Evolutionary conservation across 345 rosid genomes (phyloP).

Genomic region (Capsella bursapastoris): DNA sequence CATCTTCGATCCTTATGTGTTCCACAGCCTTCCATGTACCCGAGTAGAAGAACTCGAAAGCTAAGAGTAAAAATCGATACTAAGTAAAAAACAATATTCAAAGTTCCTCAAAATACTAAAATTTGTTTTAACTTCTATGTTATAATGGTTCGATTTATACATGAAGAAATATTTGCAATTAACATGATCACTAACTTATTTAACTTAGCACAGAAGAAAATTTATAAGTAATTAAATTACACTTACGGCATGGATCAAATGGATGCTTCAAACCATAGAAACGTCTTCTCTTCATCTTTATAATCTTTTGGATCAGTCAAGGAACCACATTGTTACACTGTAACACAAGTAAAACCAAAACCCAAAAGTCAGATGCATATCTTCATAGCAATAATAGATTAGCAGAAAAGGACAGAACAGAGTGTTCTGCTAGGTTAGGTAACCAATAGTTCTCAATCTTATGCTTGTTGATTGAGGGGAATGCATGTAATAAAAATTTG

Average conservation of each 20-base stretch:
- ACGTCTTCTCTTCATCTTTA: constrained; percentile 52
- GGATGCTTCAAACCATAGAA: constrained; percentile 64
- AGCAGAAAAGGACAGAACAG: constrained; percentile 6
- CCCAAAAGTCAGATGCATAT: constrained; percentile 22
- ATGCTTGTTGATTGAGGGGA: background rate
- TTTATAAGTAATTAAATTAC: background rate
- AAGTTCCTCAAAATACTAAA: background rate
- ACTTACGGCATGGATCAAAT: constrained; percentile 61
- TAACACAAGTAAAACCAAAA: constrained; percentile 24
- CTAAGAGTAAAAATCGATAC: constrained; percentile 40
- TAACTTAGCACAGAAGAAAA: background rate
- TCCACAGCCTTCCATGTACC: constrained; percentile 76
- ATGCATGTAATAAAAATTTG: constrained; percentile 11
- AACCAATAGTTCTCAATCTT: background rate
- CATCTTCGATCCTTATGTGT: constrained; percentile 58
- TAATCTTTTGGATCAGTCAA: constrained; percentile 2
- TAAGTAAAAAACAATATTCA: background rate
- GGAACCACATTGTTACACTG: constrained; percentile 3
- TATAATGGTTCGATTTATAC: background rate
- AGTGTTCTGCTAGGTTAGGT: background rate
- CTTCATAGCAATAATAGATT: background rate
- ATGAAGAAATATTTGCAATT: background rate
- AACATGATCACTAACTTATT: background rate
- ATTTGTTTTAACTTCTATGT: too few relatives aligned
- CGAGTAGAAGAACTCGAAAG: constrained; percentile 69